Conservation (phyloP, 2,329 filamentous ascomycete genomes). For the Hortaea sp. region DNA sequence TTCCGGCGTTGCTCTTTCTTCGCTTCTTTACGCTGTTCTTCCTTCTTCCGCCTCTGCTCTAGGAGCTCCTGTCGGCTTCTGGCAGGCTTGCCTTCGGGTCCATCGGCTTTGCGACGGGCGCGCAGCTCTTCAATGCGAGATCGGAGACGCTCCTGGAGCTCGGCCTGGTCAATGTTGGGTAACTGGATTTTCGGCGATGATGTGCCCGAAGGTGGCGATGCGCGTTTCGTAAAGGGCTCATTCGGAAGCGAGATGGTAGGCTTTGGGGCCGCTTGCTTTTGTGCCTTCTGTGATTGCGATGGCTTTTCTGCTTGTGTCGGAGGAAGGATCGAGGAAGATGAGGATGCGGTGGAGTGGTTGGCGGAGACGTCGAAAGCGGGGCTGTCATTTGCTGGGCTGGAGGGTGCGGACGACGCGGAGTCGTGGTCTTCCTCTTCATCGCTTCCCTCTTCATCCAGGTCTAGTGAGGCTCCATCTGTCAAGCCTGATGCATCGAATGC, state of each 20-base stretch:
- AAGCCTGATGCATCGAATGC: constrained; percentile 23
- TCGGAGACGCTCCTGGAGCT: constrained; percentile 67
- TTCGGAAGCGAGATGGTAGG: constrained; percentile 4
- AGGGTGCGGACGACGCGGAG: constrained; percentile 26
- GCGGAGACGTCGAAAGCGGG: constrained; percentile 30
- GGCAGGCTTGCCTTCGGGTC: constrained; percentile 68
- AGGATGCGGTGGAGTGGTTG: constrained; percentile 34
- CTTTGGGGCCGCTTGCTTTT: constrained; percentile 6
- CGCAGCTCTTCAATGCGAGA: constrained; percentile 78
- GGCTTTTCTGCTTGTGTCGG: constrained; percentile 17
- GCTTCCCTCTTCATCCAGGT: constrained; percentile 5
- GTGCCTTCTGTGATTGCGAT: constrained; percentile 7
- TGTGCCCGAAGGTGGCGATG: constrained; percentile 13
- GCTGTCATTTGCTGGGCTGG: constrained; percentile 28
- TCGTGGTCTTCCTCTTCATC: constrained; percentile 20
- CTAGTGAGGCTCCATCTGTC: constrained; percentile 7
- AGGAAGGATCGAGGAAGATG: constrained; percentile 36
- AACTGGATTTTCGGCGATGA: constrained; percentile 26
- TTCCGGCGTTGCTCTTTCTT: constrained; percentile 76
- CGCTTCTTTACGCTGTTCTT: constrained; percentile 73
- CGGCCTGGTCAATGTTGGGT: constrained; percentile 58
- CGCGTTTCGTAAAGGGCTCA: constrained; percentile 20
- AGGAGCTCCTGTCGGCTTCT: constrained; percentile 85
- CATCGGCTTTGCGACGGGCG: constrained; percentile 77
- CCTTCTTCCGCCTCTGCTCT: constrained; percentile 77